A percentile compares a stretch with the other conserved stretches of the same genome.
Conservation (phyloP, 257 asterid species). For the Solanum dulcamara region DNA sequence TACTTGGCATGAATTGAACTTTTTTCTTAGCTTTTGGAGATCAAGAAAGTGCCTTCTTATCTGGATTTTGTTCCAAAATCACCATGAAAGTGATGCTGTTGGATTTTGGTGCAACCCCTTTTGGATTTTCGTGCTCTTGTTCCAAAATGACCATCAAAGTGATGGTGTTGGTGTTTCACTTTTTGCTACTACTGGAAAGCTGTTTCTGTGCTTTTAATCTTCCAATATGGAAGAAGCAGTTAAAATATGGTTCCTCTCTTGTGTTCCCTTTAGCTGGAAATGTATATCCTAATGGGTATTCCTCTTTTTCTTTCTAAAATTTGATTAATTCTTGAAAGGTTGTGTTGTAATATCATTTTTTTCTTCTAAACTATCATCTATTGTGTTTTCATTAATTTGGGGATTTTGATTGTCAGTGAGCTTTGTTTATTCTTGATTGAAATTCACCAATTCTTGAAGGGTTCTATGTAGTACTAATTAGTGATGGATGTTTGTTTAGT, state of each 20-base stretch:
- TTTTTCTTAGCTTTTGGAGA: background rate
- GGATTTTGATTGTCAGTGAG: background rate
- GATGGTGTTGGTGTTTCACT: background rate
- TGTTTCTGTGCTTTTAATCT: background rate
- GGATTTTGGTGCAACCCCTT: background rate
- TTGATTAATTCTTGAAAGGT: background rate
- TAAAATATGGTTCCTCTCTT: slow-evolving; percentile 39
- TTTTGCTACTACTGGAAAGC: background rate
- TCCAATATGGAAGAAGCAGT: background rate
- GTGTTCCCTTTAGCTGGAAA: slow-evolving; percentile 69
- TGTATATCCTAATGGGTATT: slow-evolving; percentile 83
- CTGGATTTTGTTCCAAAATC: background rate
- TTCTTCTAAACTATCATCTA: background rate
- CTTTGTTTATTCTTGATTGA: background rate
- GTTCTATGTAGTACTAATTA: background rate
- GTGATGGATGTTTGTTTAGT: background rate
- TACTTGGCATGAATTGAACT: background rate
- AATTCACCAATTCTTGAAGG: background rate
- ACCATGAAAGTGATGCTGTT: background rate
- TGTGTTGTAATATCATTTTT: background rate
- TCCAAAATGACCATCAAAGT: background rate
- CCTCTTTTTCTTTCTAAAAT: background rate
- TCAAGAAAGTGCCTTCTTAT: background rate
- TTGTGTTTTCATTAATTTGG: background rate
- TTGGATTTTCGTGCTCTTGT: background rate